Conservation (phyloP, 352 stramenopile genomes). For the Thraustotheca clavata region DNA sequence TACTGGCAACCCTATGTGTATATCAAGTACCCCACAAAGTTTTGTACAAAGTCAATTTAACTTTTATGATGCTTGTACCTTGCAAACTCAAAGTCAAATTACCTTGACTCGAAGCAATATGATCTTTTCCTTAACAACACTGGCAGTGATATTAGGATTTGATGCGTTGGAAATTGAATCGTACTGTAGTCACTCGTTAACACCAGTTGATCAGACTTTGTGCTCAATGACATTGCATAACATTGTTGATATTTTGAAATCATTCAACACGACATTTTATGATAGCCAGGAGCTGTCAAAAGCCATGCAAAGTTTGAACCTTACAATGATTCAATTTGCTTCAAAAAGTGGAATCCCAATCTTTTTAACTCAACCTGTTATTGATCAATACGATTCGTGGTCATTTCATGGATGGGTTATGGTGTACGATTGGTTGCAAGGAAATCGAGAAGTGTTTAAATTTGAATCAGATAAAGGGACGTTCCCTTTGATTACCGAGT, state of each 20-base stretch:
- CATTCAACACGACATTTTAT: not conserved
- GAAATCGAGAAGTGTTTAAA: not conserved
- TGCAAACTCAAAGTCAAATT: not conserved
- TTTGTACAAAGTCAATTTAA: not conserved
- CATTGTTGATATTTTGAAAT: not conserved
- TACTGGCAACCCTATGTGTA: not conserved
- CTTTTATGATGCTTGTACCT: not conserved
- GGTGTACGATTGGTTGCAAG: conserved; percentile 5
- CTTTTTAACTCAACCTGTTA: not conserved
- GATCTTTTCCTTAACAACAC: not conserved
- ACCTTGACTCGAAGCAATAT: not conserved
- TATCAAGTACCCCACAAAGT: not conserved
- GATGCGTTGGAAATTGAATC: not conserved
- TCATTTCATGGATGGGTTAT: not conserved
- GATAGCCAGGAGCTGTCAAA: not conserved
- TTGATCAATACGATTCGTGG: not conserved
- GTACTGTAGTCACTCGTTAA: not conserved
- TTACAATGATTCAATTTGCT: conserved; percentile 3
- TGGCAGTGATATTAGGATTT: not conserved
- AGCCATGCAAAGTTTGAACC: not conserved
- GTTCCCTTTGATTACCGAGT: not conserved
- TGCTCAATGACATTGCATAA: not conserved
- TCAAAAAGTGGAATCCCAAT: not conserved
- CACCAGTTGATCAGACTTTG: not conserved
- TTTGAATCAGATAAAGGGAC: not conserved